Evolutionary conservation across 2,329 filamentous ascomycete genomes (phyloP).

Genomic region (Cladophialophora psammophila): DNA sequence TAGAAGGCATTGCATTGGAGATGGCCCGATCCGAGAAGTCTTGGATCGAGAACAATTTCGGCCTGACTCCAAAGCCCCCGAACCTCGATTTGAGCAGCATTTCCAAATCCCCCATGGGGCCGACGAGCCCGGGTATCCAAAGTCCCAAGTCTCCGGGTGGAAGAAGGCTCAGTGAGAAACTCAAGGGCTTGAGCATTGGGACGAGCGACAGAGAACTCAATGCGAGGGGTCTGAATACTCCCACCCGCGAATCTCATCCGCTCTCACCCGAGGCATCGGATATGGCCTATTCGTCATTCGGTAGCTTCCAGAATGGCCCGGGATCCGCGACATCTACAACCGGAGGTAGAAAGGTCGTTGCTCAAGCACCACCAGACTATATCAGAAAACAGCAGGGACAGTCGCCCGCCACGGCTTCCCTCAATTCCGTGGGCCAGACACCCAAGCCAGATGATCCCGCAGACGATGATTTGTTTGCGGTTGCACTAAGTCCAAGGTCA

Average conservation of each 20-base stretch:
- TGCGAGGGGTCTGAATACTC: constrained; percentile 37
- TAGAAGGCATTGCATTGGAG: constrained; percentile 80
- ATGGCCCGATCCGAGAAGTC: constrained; percentile 84
- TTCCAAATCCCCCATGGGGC: constrained; percentile 46
- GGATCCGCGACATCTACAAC: constrained; percentile 32
- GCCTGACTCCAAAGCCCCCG: constrained; percentile 57
- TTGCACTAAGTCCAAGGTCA: constrained; percentile 84
- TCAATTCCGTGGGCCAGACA: constrained; percentile 41
- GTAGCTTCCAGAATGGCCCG: constrained; percentile 62
- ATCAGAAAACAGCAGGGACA: constrained; percentile 49
- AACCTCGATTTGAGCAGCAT: constrained; percentile 42
- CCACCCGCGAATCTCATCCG: constrained; percentile 51
- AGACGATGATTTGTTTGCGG: constrained; percentile 79
- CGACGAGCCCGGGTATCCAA: constrained; percentile 66
- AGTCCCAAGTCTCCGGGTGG: constrained; percentile 62
- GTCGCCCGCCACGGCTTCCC: constrained; percentile 42
- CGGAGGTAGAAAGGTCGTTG: constrained; percentile 43
- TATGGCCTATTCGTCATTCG: constrained; percentile 68
- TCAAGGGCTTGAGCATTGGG: constrained; percentile 78
- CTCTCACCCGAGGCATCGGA: constrained; percentile 70
- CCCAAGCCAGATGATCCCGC: constrained; percentile 60
- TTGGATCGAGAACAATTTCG: constrained; percentile 86
- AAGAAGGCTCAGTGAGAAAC: constrained; percentile 77
- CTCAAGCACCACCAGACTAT: constrained; percentile 49
- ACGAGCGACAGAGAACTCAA: constrained; percentile 73